Percentiles rank a stretch among this genome's conserved stretches.
Evolutionary conservation across 129 eudicot genomes (phyloP).

Genomic region (Saposhnikovia divaricata): DNA sequence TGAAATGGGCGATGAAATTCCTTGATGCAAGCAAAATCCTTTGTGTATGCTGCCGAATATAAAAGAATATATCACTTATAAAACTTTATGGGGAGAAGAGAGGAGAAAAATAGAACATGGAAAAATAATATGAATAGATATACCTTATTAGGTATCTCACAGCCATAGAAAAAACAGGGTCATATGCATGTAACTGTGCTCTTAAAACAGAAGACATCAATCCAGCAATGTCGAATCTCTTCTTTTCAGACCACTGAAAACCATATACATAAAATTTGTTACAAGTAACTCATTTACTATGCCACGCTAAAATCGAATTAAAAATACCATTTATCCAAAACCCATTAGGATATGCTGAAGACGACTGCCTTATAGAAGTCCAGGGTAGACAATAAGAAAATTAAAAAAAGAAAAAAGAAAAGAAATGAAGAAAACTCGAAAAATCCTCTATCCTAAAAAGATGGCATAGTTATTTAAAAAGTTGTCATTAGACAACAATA

Average conservation of each 20-base stretch:
- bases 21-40: conserved; percentile 85
- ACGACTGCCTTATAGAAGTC: neutral
- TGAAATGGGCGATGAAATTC: conserved; percentile 77
- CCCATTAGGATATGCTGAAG: neutral
- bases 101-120: neutral
- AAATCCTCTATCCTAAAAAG: neutral
- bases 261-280: conserved; percentile 16
- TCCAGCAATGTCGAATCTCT: conserved; percentile 95
- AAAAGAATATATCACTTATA: neutral
- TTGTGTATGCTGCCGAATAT: conserved; percentile 71
- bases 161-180: conserved; percentile 82
- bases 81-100: neutral
- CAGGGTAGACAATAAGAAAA: neutral
- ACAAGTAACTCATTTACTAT: neutral
- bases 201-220: conserved; percentile 70
- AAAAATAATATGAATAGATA: neutral
- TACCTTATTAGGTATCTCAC: conserved; percentile 93
- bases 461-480: neutral
- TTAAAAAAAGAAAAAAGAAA: neutral
- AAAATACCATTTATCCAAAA: neutral
- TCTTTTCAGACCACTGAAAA: conserved; percentile 86
- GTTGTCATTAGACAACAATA: too few relatives aligned
- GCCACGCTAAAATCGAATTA: neutral
- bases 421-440: neutral
- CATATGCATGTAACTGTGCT: conserved; percentile 88